Evolutionary conservation across 192 early-diverging fungal genomes (phyloP).

Genomic region (Globomyces pollinis-pini): DNA sequence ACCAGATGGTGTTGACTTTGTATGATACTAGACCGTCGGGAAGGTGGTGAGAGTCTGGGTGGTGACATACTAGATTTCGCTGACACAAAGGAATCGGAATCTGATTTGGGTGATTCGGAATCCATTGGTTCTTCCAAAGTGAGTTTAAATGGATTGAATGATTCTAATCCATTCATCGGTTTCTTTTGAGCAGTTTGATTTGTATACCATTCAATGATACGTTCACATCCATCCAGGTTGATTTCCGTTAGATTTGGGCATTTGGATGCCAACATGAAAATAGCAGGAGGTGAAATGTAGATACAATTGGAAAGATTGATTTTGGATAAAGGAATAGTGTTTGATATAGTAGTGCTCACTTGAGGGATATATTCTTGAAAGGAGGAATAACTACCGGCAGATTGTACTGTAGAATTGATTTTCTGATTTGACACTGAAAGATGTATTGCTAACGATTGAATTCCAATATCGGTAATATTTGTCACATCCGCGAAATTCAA

Average conservation of each 20-base stretch:
- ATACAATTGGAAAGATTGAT: slow-evolving; percentile 37
- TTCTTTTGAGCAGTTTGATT: not conserved
- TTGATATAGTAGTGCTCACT: not conserved
- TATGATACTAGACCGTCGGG: too few relatives aligned
- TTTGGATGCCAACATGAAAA: slow-evolving; percentile 29
- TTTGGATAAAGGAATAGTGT: slow-evolving; percentile 21
- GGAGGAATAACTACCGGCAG: slow-evolving; percentile 14
- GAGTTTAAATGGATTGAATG: too few relatives aligned
- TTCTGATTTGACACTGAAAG: not conserved
- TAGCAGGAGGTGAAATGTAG: slow-evolving; percentile 26
- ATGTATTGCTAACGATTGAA: slow-evolving; percentile 24
- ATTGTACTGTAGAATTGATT: not conserved
- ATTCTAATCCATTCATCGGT: too few relatives aligned
- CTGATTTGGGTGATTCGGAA: too few relatives aligned
- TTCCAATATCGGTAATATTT: slow-evolving; percentile 33
- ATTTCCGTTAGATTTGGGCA: slow-evolving; percentile 28
- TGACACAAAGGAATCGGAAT: too few relatives aligned
- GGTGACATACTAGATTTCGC: too few relatives aligned
- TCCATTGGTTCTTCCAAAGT: too few relatives aligned
- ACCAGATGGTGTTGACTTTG: too few relatives aligned
- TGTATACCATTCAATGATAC: slow-evolving; percentile 8
- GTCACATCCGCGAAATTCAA: slow-evolving; percentile 35
- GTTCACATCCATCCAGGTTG: slow-evolving; percentile 44
- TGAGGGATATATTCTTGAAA: slow-evolving; percentile 37
- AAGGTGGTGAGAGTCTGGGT: too few relatives aligned